Evolutionary conservation across 176 grass and related monocot genomes (phyloP).

Genomic region (Phragmites australis): DNA sequence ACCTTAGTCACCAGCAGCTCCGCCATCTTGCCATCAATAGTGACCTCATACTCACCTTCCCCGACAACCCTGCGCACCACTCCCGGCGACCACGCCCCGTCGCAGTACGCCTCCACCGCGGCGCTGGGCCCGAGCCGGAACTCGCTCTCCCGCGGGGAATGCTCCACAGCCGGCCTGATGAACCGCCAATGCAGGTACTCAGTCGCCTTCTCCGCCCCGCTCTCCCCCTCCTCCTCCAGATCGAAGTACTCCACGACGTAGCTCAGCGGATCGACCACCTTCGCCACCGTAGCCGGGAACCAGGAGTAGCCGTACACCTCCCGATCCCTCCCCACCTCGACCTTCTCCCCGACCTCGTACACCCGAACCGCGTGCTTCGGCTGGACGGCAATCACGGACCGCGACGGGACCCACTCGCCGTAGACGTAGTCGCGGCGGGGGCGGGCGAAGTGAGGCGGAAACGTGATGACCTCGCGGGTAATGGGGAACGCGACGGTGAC

Average conservation of each 20-base stretch:
- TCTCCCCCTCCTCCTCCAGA: conserved; percentile 13
- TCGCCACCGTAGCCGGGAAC: conserved; percentile 51
- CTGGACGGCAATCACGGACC: conserved; percentile 1
- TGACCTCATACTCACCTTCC: conserved; percentile 37
- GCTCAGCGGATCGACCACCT: conserved; percentile 37
- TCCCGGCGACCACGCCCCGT: conserved; percentile 51
- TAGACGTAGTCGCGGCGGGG: conserved; percentile 48
- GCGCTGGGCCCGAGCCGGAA: conserved; percentile 26
- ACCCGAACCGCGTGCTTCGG: not conserved
- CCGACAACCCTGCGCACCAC: conserved; percentile 18
- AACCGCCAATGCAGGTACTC: conserved; percentile 64
- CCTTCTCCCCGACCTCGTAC: conserved; percentile 47
- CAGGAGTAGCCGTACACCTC: conserved; percentile 50
- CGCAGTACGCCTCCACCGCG: conserved; percentile 48
- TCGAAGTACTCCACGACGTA: conserved; percentile 56
- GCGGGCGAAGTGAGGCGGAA: conserved; percentile 39
- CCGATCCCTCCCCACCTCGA: conserved; percentile 52
- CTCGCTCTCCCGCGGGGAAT: not conserved
- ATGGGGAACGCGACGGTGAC: conserved; percentile 56
- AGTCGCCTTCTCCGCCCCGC: not conserved
- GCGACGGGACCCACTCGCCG: conserved; percentile 42
- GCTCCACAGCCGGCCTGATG: conserved; percentile 45
- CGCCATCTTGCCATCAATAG: not conserved
- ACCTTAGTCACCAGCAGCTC: conserved; percentile 31
- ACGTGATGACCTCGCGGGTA: conserved; percentile 54